Base-by-base conservation (phyloP, 495 filamentous ascomycete species). In the Penicillium ochrochloron region DNA sequence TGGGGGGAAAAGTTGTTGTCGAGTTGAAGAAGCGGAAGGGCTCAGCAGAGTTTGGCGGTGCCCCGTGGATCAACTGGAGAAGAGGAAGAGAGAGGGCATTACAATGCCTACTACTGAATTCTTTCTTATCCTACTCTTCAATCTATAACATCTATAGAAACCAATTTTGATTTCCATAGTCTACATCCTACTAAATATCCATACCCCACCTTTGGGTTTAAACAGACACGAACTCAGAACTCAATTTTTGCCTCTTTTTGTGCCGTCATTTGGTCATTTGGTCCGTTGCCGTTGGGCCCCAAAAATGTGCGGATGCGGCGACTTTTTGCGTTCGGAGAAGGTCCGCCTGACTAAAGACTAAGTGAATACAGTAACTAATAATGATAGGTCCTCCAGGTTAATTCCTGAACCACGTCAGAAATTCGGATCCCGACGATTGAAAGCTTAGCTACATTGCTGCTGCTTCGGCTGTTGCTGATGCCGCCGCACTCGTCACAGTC, bases 261-360 rank as follows among this genome's bases (percentile, higher is more conserved):
- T 35, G 53, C 53, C 33, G 33, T 37, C 53, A 56, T 37, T 37
- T n/a, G n/a, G n/a, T n/a, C n/a, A n/a, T n/a, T 8, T 8, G 44
- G 44, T 48, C 10, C 8, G 42, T 48, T 6, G 44, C 44, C 44
- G 44, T 25, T 48, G 44, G 44, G 44, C 19, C 53, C 29, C 29
- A 44, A 35, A 60, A 59, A 63, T 66, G 56, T 63, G 65, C 57
- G 57, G 59, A 62, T 62, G 57, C 65, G 59, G 54, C 53, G n/a
- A 51, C 59, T 59, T 61, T 61, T 56, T 56, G 31, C 15, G 23
- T 31, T 52, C 48, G 48, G 53, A 21, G 31, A 12, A 37, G n/a
- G 25, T 31, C 53, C 53, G 25, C 25, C 17, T 27, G 33, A 34
- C 52, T 17, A 19, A 19, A 21, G 25, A 58, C 10, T 29, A 5